phyloP scores from a whole-genome alignment of 192 early-diverging fungal genomes.

The Chytriomyces sp. region DNA sequence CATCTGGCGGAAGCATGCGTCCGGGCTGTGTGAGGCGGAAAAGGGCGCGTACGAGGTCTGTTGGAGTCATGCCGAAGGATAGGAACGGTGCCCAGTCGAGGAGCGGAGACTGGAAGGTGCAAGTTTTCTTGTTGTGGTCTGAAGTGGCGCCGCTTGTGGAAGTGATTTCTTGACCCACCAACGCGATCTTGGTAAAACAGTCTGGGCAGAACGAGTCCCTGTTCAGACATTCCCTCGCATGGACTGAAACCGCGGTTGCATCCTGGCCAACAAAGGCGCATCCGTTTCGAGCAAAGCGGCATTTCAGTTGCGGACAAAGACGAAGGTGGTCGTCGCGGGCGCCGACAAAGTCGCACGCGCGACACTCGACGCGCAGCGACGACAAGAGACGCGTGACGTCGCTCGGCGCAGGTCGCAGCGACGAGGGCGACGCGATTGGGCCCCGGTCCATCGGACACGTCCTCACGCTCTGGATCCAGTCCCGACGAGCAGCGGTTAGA shows the following conservation, averaged over 20 bases:
- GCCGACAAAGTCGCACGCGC: constrained; percentile 19
- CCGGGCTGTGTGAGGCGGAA: not conserved
- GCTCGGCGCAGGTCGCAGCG: not conserved
- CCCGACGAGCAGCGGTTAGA: not conserved
- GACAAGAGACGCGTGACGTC: not conserved
- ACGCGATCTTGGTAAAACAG: not conserved
- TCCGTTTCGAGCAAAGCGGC: not conserved
- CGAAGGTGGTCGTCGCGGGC: not conserved
- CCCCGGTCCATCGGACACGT: constrained; percentile 22
- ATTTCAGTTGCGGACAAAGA: constrained; percentile 10
- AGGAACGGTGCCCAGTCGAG: too few species aligned
- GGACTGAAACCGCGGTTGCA: not conserved
- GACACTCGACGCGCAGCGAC: not conserved
- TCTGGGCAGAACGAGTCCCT: not conserved
- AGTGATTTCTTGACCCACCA: not conserved
- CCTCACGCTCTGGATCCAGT: not conserved
- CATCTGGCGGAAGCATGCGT: not conserved
- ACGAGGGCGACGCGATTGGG: not conserved
- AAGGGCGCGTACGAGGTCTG: not conserved
- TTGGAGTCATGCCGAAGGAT: not conserved
- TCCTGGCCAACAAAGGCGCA: not conserved
- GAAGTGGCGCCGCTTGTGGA: not conserved
- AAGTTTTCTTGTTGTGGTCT: too few species aligned
- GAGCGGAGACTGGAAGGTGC: too few species aligned
- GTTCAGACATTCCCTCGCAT: not conserved